Conservation (phyloP, 257 asterid species). For the Haberlea rhodopensis region DNA sequence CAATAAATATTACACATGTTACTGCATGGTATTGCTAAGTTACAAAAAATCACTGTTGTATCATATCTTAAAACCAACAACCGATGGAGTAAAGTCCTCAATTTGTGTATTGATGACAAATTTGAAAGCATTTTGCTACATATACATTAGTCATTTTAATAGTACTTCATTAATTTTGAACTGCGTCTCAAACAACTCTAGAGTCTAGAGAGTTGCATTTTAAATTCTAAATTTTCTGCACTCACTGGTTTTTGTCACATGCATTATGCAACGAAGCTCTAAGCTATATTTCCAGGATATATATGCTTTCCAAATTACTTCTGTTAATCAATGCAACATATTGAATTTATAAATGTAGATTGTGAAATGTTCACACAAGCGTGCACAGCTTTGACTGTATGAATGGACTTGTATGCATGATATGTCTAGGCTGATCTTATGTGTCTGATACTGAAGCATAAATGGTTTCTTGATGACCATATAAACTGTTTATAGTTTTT, state of each 20-base stretch:
- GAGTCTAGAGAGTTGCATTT: neutral
- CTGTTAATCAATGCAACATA: neutral
- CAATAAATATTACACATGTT: neutral
- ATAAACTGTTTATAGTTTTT: neutral
- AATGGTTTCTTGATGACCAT: slow-evolving; percentile 2
- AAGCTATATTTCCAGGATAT: neutral
- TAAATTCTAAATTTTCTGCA: neutral
- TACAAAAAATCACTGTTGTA: neutral
- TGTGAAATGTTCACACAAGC: slow-evolving; percentile 9
- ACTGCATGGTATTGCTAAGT: neutral
- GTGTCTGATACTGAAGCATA: neutral
- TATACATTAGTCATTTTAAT: neutral
- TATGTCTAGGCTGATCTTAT: slow-evolving; percentile 15
- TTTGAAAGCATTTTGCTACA: neutral
- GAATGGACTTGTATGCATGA: neutral
- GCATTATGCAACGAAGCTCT: neutral
- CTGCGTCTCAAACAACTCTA: neutral
- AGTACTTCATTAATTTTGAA: neutral
- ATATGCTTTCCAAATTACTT: neutral
- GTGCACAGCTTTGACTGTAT: slow-evolving; percentile 1
- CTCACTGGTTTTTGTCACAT: neutral
- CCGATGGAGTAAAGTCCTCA: neutral
- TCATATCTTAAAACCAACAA: neutral
- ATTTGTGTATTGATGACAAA: neutral
- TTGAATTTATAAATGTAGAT: neutral